Base-by-base conservation (phyloP, 2,329 filamentous ascomycete genomes). In the Pseudogymnoascus sp. region DNA sequence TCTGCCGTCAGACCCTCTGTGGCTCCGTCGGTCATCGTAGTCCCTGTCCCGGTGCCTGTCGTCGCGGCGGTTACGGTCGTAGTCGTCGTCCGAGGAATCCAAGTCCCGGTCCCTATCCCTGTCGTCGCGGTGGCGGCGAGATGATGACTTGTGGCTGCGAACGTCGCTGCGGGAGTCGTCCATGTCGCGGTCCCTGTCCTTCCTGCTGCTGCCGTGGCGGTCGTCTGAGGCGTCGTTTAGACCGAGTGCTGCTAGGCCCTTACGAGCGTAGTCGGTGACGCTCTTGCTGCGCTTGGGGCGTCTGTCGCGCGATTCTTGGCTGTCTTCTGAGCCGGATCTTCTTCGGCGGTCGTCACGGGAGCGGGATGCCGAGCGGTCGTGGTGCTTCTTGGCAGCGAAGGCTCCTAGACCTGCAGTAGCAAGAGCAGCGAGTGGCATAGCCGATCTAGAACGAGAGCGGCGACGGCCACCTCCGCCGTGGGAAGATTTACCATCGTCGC, bases 381-480 rank as follows among this genome's bases (percentile, higher is more conserved):
- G 75, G 69, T 83, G 72, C 75, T 87, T 87, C 77, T 87, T 88
- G 59, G 80, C 84, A 40, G 82, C 83, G 11, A 87, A 67, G 7
- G 83, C 84, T 62, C 83, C 84, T 2, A 87, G 72, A 18, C 84
- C 84, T 28, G 84, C 84, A 1, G 84, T 85, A 11, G 84, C 84
- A 47, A 87, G 77, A 25, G 84, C 84, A 21, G 84, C 85, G n/a
- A 87, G 79, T 18, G 56, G 56, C 31, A 60, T 21, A 12, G 33
- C 56, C 2, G 88, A 90, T 60, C 87, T 83, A 28, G 89, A 91
- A 53, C 86, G 85, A 67, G 88, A 91, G 14, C 84, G 83, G 0
- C 81, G 84, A 53, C 74, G 75, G 65, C 76, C 77, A 65, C 71
- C 70, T 8, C 28, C 31, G 1, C 37, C 56, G 6, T 40, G 56